These are phyloP conservation scores for Dioscorea cayenensis DNA, from an alignment of 116 monocot genomes.

Conservation along the genomic window DNA sequence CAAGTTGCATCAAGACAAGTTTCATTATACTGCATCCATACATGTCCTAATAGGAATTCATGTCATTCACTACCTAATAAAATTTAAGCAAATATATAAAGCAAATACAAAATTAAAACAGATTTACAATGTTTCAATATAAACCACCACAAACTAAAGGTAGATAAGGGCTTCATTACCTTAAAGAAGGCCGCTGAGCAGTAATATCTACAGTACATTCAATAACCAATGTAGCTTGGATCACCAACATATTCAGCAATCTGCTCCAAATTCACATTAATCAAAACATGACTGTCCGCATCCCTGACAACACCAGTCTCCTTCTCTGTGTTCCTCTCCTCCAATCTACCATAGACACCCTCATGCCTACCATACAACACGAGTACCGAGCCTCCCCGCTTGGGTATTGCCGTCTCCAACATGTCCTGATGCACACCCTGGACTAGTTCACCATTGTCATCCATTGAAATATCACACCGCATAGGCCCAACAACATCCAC, in stretches of 20 bases:
- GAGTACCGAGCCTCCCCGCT: slow-evolving; percentile 63
- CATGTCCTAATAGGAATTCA: too few species aligned
- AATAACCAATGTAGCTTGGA: slow-evolving; percentile 7
- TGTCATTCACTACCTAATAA: too few species aligned
- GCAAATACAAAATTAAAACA: too few species aligned
- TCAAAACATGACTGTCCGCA: slow-evolving; percentile 60
- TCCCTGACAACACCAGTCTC: slow-evolving; percentile 68
- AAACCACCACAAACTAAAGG: not conserved
- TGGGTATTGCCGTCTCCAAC: slow-evolving; percentile 83
- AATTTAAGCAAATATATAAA: too few species aligned
- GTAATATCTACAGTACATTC: not conserved
- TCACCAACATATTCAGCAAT: slow-evolving; percentile 21
- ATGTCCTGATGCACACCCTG: slow-evolving; percentile 84
- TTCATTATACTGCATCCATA: too few species aligned
- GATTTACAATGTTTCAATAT: not conserved
- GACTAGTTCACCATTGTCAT: slow-evolving; percentile 58
- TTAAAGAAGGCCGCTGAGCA: not conserved
- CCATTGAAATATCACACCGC: slow-evolving; percentile 75
- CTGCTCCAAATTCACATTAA: slow-evolving; percentile 75
- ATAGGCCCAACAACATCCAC: slow-evolving; percentile 78
- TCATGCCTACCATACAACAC: slow-evolving; percentile 77
- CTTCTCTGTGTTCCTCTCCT: slow-evolving; percentile 64
- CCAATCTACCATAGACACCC: slow-evolving; percentile 68
- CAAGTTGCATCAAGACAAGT: too few species aligned
- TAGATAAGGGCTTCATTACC: not conserved